Evolutionary conservation across 345 rosid species (phyloP).

Genomic region (Salix koriyanagi): DNA sequence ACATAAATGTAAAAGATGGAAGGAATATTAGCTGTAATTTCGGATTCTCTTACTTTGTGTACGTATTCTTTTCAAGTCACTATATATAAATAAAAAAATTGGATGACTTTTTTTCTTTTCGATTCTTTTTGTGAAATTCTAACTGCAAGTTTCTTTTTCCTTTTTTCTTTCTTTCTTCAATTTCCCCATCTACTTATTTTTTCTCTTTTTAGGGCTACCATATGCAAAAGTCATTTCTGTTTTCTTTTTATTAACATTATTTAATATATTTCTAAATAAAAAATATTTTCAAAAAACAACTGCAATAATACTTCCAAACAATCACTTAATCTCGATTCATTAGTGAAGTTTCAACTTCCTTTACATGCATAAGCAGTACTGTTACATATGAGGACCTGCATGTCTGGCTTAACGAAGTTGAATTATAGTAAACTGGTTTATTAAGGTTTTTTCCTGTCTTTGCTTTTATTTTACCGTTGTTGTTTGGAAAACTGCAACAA

Average conservation of each 20-base stretch:
- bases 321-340: background rate
- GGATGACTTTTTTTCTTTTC: background rate
- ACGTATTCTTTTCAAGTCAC: background rate
- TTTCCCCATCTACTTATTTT: background rate
- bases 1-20: background rate
- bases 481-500: background rate
- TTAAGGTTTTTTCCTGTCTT: background rate
- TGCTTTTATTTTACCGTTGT: background rate
- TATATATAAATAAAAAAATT: background rate
- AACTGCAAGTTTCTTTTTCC: no score
- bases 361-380: background rate
- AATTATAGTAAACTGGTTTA: no score
- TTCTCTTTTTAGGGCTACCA: background rate
- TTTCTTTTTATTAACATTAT: background rate
- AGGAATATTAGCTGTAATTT: background rate
- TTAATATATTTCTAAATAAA: no score
- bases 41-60: background rate
- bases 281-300: no score
- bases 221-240: background rate
- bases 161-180: no score
- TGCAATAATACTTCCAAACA: rapidly evolving
- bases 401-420: no score
- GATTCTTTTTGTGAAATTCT: background rate
- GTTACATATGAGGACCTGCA: background rate
- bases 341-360: background rate